Evolutionary conservation across 495 filamentous ascomycete genomes (phyloP), one percentile per base, ranked within the genome.

Genomic region (Penicillium diatomitis): DNA sequence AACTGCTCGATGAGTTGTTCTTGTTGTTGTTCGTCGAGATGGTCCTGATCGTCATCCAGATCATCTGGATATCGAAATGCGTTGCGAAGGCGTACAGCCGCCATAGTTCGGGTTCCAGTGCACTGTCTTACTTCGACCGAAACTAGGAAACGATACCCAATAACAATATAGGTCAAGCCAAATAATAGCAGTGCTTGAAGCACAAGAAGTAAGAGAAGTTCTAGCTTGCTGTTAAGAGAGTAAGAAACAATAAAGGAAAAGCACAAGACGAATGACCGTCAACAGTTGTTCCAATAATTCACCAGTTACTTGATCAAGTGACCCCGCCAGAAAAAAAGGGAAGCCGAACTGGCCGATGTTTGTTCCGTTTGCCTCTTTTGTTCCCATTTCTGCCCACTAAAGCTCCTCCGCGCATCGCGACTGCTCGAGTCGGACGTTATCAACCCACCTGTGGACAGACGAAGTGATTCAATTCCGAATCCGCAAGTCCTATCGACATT

Each of bases 1-100:
- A 90, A 74, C 50, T 65, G 55, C 8, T 59, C 48, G 53, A 92
- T 90, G 0, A 89, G 66, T 42, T 67, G 62, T 56, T 90, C 87
- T 70, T 92, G 87, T 60, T 89, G 83, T 75, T 85, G 74, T 59
- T 85, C 84, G 52, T 86, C 83, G 32, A 83, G 55, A 48, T 81
- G 73, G 49, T 77, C 70, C 12, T 73, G 72, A 2, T 59, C 68
- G 38, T 70, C 64, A 46, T 71, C 70, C 7, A 69, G 68, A 56
- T 81, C 79, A 37, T 70, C 63, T 5, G 79, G 76, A 69, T 86
- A 86, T 8, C 70, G 75, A 63, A 86, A 85, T 10, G 77, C 79
- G 43, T 71, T 77, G 10, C 84, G 76, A 42, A 85, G 63, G 47
- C 80, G 74, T 38, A 79, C 62, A 27, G 69, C 58, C n/a, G 68